Percentiles rank a stretch among this genome's conserved stretches.
phyloP scores from a whole-genome alignment of 257 asterid genomes.

The Lantana camara region DNA sequence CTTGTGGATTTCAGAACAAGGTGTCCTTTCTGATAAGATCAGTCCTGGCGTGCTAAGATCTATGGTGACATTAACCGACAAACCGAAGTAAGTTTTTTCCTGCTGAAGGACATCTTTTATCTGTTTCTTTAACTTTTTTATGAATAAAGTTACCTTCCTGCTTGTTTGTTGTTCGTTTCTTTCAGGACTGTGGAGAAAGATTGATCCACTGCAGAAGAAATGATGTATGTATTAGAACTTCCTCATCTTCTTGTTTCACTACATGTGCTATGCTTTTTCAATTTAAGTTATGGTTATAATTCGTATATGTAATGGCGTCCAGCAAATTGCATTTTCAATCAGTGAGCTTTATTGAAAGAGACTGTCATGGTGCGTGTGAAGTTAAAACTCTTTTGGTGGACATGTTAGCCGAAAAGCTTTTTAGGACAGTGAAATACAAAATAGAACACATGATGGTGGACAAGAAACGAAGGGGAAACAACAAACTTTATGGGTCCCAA shows the following conservation, averaged over 20 bases:
- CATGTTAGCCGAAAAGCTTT: constrained; percentile 21
- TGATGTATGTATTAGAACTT: not conserved
- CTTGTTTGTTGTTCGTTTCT: constrained; percentile 24
- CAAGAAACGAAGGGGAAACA: not conserved
- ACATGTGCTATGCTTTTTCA: not conserved
- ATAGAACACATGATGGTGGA: constrained; percentile 1
- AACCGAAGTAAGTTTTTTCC: constrained; percentile 47
- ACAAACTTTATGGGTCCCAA: constrained; percentile 21
- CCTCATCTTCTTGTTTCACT: constrained; percentile 17
- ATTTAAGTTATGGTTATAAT: not conserved
- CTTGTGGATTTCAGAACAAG: constrained; percentile 66
- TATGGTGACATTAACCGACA: constrained; percentile 73
- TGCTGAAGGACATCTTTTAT: constrained; percentile 6
- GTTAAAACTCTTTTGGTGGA: constrained; percentile 31
- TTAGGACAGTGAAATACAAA: not conserved
- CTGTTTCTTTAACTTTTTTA: not conserved
- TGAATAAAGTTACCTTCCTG: constrained; percentile 1
- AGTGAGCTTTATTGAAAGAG: not conserved
- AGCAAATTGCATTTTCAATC: not conserved
- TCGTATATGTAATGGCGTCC: too few species aligned
- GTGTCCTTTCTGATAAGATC: constrained; percentile 78
- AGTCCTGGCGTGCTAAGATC: constrained; percentile 85
- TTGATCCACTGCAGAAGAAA: constrained; percentile 11
- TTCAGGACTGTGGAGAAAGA: constrained; percentile 44
- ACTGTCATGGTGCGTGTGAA: not conserved